Base-by-base conservation (phyloP, 208 protist species). In the Acanthamoeba culbertsoni region DNA sequence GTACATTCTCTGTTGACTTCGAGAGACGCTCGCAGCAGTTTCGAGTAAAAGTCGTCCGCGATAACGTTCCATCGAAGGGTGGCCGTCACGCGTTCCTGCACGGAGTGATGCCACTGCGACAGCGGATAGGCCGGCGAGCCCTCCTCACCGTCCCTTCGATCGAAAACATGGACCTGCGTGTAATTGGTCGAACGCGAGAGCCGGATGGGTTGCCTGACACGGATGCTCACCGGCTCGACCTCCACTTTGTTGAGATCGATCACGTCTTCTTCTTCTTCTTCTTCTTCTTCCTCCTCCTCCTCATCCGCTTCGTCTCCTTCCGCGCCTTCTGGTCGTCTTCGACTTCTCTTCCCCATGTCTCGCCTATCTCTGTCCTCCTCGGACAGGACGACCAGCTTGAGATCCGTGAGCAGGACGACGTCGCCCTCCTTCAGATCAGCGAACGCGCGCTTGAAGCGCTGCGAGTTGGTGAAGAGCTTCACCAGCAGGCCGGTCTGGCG, bases 401-500 rank as follows among this genome's bases (percentile, higher is more conserved):
- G 55, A 12, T 90, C 37, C 6, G 82, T 42, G 16, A 90, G 82
- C 46, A 90, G 53, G 55, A 90, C 82, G 55, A 90, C 51, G 7
- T 68, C 31, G 53, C 82, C 82, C 82, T 90, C 82, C 26, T 65
- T 31, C 33, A 90, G 82, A 57, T 0, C 26, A 31, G n/a, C 53
- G 42, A 90, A 90, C 20, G n/a, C n/a, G n/a, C 43, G 73, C 10
- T 33, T 53, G 65, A 90, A 90, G 53, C 42, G 31, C 42, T 90
- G 82, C 7, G 82, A 90, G 53, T 59, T 90, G 1, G 82, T 90
- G 55, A 45, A 90, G 82, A 90, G 53, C 55, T 90, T 90, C 31
- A 90, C 82, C 35, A 68, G 46, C 7, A 90, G 82, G 6, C 31
- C 82, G 0, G n/a, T 20, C 1, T 26, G 33, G 43, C 23, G 68